Evolutionary conservation across 2,329 filamentous ascomycete species (phyloP).

Genomic region (Epichloe bromicola): DNA sequence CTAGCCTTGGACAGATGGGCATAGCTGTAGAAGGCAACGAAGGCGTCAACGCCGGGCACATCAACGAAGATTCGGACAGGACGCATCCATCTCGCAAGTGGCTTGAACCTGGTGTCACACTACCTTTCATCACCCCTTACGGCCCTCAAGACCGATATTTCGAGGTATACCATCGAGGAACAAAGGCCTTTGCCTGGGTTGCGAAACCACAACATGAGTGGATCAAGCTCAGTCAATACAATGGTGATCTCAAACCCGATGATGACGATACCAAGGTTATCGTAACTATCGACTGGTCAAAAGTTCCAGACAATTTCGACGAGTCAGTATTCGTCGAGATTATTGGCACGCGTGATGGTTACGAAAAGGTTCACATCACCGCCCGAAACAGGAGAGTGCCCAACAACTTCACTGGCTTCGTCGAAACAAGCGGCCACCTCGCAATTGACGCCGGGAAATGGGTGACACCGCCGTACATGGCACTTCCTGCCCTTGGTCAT

Average conservation of each 20-base stretch:
- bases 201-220: conserved; percentile 20
- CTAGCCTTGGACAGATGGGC: conserved; percentile 28
- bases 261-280: conserved; percentile 19
- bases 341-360: conserved; percentile 22
- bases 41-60: conserved; percentile 21
- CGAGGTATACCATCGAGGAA: conserved; percentile 23
- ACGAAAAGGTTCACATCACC: conserved; percentile 22
- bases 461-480: conserved; percentile 13
- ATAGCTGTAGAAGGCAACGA: conserved; percentile 20
- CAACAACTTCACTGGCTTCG: conserved; percentile 20
- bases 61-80: conserved; percentile 41
- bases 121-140: conserved; percentile 19
- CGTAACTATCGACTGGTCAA: conserved; percentile 20
- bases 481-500: conserved; percentile 19
- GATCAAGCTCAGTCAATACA: conserved; percentile 16
- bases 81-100: conserved; percentile 27
- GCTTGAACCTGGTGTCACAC: conserved; percentile 17
- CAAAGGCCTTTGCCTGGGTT: conserved; percentile 17
- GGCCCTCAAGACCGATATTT: conserved; percentile 20
- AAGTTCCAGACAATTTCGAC: conserved; percentile 27
- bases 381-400: conserved; percentile 15
- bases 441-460: conserved; percentile 20
- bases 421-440: conserved; percentile 20
- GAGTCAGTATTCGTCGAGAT: conserved; percentile 25
- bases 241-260: conserved; percentile 17